Conservation (phyloP, 2,329 filamentous ascomycete genomes). For the Trichoderma arundinaceum region DNA sequence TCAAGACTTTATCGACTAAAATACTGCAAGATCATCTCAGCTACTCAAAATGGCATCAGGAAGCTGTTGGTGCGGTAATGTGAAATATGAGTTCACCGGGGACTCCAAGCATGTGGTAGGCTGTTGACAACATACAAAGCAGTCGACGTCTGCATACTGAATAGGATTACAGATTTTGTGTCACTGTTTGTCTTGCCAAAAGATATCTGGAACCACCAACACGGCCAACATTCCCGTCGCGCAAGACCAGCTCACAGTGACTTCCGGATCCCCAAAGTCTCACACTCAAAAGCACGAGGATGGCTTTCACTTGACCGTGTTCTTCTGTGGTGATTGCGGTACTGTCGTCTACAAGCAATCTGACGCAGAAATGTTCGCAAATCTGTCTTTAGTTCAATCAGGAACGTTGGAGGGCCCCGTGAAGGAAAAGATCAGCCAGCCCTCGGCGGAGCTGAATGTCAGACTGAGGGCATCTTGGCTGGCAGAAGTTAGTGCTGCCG, state of each 20-base stretch:
- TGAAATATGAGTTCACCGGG: constrained; percentile 23
- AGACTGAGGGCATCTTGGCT: constrained; percentile 14
- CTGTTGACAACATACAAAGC: background rate
- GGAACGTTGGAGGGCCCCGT: constrained; percentile 19
- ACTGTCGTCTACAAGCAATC: constrained; percentile 20
- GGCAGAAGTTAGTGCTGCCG: background rate
- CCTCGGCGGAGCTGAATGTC: constrained; percentile 19
- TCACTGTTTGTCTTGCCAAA: constrained; percentile 27
- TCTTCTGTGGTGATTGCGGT: constrained; percentile 20
- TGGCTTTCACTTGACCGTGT: constrained; percentile 20
- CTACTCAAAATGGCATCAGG: constrained; percentile 21
- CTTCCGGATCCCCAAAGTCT: constrained; percentile 19
- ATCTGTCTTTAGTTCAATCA: constrained; percentile 17
- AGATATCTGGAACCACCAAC: constrained; percentile 8
- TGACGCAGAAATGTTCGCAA: constrained; percentile 13
- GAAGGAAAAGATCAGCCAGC: constrained; percentile 5
- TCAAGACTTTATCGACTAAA: background rate
- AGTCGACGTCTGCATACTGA: background rate
- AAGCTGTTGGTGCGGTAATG: constrained; percentile 25
- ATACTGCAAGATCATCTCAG: too few relatives aligned
- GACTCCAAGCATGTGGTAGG: constrained; percentile 12
- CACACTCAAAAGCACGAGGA: constrained; percentile 24
- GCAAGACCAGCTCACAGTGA: constrained; percentile 8
- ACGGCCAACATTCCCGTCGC: constrained; percentile 18
- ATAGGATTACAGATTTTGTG: background rate